Evolutionary conservation across 176 grass and related monocot genomes (phyloP), one percentile per base, ranked within the genome.

Genomic region (Zea mays): DNA sequence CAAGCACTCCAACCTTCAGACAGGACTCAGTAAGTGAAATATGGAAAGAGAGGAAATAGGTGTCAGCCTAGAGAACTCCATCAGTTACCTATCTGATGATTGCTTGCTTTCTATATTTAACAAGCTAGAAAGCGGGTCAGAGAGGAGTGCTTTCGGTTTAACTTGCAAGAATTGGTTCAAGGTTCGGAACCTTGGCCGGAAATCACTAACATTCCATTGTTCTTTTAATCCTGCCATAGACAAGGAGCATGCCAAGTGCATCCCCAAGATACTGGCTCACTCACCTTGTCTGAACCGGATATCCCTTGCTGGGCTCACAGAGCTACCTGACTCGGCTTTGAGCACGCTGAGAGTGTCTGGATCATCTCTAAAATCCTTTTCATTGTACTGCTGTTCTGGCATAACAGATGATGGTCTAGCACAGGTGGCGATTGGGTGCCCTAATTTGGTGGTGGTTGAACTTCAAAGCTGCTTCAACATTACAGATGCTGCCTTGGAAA

Each of bases 81-180:
- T 55, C 17, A 47, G 12, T 52, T 81, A 19, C 74, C 60, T 93
- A 40, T 92, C 94, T 13, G 82, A 92, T 13, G 94, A 94, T 88
- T 94, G 94, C 65, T 80, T 97, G 69, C 45, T 90, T 79, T 75
- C 76, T 72, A 86, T 97, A 86, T 86, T 90, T 72, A 84, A 75
- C 67, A 90, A 86, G 76, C 80, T 94, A 63, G 84, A 82, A 64
- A 90, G 65, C 69, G 73, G 58, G 51, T 67, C 52, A 5, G 95
- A 94, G 35, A 86, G 74, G 65, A 89, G 90, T 82, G 82, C 87
- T 64, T 97, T 97, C 84, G 91, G 89, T n/a, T 82, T 93, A 78
- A 94, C 94, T 49, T 97, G 91, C 63, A 90, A 76, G 72, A 88
- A 65, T 76, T 97, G 91, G 91, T 83, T 94, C 75, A 78, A 86